Conservation (phyloP, 768 basidiomycete species). For the Amanita thiersii region DNA sequence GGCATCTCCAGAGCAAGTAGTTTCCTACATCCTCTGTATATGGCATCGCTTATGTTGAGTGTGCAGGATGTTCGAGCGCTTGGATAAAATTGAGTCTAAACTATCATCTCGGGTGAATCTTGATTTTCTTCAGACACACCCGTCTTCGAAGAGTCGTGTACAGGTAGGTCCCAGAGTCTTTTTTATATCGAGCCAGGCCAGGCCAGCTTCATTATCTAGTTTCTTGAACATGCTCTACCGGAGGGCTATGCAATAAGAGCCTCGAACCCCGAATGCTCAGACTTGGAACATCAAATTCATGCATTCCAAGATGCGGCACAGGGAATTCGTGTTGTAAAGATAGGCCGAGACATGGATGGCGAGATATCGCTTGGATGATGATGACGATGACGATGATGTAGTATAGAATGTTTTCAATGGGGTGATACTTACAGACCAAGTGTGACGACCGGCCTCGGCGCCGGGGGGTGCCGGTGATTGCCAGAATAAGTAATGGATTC, state of each 20-base stretch:
- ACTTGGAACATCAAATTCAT: slow-evolving; percentile 28
- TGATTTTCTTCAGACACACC: slow-evolving; percentile 79
- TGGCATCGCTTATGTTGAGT: neutral
- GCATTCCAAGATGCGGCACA: slow-evolving; percentile 18
- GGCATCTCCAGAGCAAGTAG: slow-evolving; percentile 60
- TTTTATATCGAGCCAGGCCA: neutral
- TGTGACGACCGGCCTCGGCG: neutral
- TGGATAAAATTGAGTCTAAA: slow-evolving; percentile 50
- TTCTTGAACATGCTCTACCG: slow-evolving; percentile 45
- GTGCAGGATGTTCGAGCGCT: slow-evolving; percentile 60
- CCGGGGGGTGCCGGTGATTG: neutral
- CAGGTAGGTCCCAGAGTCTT: slow-evolving; percentile 35
- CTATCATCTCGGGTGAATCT: slow-evolving; percentile 15
- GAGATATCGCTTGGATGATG: too few relatives aligned
- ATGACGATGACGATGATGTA: too few relatives aligned
- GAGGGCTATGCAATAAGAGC: slow-evolving; percentile 49
- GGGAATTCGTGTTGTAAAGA: neutral
- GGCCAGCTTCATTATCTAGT: slow-evolving; percentile 20
- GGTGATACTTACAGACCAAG: too few relatives aligned
- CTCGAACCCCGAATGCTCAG: slow-evolving; percentile 47
- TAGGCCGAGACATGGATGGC: neutral
- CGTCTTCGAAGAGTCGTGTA: slow-evolving; percentile 62
- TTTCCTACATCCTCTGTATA: neutral
- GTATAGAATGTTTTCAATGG: too few relatives aligned
- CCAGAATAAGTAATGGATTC: neutral